Conservation (phyloP, 1,139 yeast species). For the Schizosaccharomyces versatilis region DNA sequence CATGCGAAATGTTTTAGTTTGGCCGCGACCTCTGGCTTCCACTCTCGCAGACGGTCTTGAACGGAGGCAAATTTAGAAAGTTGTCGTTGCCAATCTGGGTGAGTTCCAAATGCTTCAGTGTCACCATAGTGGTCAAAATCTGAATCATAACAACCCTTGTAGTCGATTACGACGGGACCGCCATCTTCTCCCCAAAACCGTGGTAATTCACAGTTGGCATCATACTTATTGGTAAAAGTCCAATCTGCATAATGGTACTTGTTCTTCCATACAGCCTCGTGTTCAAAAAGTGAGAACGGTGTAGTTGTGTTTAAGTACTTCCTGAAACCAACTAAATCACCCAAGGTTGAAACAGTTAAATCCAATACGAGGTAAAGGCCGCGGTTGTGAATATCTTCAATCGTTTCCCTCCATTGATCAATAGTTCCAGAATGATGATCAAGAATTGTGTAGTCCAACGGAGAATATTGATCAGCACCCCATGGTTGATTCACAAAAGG, state of each 20-base stretch:
- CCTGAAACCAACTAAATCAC: constrained; percentile 9
- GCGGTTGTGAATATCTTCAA: constrained; percentile 7
- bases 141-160: constrained; percentile 8
- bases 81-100: constrained; percentile 11
- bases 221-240: constrained; percentile 7
- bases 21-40: constrained; percentile 8
- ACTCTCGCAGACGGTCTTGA: constrained; percentile 11
- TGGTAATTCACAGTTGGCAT: constrained; percentile 7
- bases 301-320: constrained; percentile 7
- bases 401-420: constrained; percentile 9
- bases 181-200: constrained; percentile 10
- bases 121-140: constrained; percentile 11
- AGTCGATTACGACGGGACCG: constrained; percentile 6
- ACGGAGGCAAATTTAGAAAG: constrained; percentile 11
- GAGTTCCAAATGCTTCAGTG: constrained; percentile 10
- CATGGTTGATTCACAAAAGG: constrained; percentile 9
- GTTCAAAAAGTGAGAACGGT: constrained; percentile 8
- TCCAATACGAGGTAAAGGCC: constrained; percentile 10
- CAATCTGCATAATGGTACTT: constrained; percentile 6
- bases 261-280: constrained; percentile 9
- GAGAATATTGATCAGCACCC: constrained; percentile 11
- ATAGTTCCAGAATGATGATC: constrained; percentile 9
- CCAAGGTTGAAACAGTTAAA: constrained; percentile 9
- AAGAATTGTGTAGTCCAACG: constrained; percentile 9
- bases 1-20: constrained; percentile 9